A percentile compares a stretch with the other conserved stretches of the same genome.
Evolutionary conservation across 805 yeast genomes (phyloP).

Genomic region (Kuraishia ogatae): DNA sequence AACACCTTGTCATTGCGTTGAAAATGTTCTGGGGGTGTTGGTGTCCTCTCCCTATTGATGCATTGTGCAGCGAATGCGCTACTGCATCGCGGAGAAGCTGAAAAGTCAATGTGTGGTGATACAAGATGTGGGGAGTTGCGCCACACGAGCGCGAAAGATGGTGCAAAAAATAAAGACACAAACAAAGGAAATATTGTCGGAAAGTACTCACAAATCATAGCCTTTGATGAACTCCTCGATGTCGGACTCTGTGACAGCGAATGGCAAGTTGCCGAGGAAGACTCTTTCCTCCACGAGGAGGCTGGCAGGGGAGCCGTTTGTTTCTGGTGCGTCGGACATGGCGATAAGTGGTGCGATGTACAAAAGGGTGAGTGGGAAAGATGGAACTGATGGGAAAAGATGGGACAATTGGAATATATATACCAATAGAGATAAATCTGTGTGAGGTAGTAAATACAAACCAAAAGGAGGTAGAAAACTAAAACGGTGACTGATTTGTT

Average conservation of each 20-base stretch:
- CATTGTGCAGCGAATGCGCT: not conserved
- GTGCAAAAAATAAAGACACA: too few species aligned
- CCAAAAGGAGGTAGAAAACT: too few species aligned
- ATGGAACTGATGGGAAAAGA: not conserved
- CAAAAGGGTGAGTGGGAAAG: not conserved
- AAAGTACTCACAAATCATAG: constrained; percentile 27
- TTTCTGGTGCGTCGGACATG: constrained; percentile 8
- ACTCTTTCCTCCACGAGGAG: constrained; percentile 31
- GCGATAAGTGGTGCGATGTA: not conserved
- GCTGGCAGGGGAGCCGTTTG: constrained; percentile 6
- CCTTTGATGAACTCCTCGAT: constrained; percentile 29
- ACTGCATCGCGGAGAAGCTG: not conserved
- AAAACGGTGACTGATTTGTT: too few species aligned
- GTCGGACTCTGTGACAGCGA: constrained; percentile 34
- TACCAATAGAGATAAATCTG: too few species aligned
- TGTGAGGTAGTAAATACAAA: too few species aligned
- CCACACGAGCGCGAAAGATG: too few species aligned
- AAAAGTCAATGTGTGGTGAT: not conserved
- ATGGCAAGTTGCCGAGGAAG: constrained; percentile 36
- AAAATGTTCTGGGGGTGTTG: too few species aligned
- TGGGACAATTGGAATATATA: too few species aligned
- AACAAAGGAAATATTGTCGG: not conserved
- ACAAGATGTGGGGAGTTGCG: too few species aligned
- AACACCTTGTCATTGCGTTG: too few species aligned
- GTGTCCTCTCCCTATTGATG: too few species aligned